Percentiles rank a stretch among this genome's conserved stretches.
Evolutionary conservation across 306 rosid species (phyloP).

Genomic region (Glycyrrhiza uralensis): DNA sequence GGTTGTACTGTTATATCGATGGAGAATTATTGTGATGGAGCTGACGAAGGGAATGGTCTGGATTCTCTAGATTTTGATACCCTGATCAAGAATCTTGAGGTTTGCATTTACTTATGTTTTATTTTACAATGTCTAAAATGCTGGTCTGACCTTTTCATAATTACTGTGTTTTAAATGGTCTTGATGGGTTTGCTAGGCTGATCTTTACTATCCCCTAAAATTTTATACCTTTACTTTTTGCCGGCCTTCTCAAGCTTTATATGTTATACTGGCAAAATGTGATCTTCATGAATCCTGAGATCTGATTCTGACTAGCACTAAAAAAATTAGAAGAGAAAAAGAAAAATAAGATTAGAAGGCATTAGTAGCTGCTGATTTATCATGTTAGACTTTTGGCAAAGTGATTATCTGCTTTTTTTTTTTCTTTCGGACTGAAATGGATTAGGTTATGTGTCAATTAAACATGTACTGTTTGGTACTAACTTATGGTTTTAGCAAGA

Average conservation of each 20-base stretch:
- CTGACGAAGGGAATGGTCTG: slow-evolving; percentile 81
- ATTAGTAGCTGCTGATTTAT: neutral
- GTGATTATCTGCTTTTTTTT: slow-evolving; percentile 11
- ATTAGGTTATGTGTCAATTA: neutral
- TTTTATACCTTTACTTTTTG: slow-evolving; percentile 16
- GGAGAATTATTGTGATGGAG: slow-evolving; percentile 91
- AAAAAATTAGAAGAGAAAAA: neutral
- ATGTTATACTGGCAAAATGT: slow-evolving; percentile 14
- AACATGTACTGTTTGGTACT: slow-evolving; percentile 4
- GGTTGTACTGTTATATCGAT: slow-evolving; percentile 90
- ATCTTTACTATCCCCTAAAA: neutral
- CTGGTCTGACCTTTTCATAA: slow-evolving; percentile 1
- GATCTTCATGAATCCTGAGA: neutral
- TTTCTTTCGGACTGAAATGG: slow-evolving; percentile 3
- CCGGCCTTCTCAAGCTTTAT: slow-evolving; percentile 12
- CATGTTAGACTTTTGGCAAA: neutral
- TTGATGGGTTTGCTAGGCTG: slow-evolving; percentile 2
- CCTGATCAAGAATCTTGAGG: slow-evolving; percentile 91
- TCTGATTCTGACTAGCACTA: neutral
- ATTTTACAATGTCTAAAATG: slow-evolving; percentile 12
- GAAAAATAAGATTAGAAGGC: neutral
- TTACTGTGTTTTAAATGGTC: neutral
- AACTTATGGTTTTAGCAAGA: slow-evolving; percentile 5
- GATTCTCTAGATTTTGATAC: slow-evolving; percentile 72
- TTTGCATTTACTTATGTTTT: slow-evolving; percentile 44